Base-by-base conservation (phyloP, 352 stramenopile species). In the Pythium rishiriense region DNA sequence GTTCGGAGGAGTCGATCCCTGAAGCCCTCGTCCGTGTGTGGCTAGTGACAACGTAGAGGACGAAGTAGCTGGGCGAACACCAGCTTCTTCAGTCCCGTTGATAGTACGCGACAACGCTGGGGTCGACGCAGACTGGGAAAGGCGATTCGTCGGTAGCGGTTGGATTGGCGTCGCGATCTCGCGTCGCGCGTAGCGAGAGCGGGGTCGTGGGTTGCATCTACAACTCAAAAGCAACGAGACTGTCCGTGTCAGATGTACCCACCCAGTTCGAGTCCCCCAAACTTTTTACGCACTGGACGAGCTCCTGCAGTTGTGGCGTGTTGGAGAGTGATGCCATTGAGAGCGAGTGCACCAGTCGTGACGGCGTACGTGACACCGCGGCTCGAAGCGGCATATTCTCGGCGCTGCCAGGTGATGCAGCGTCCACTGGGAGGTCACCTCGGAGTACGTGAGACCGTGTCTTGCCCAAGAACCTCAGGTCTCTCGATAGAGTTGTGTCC, bases 151-250 rank as follows among this genome's bases (percentile, higher is more conserved):
- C 1, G 79, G 58, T 29, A 73, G 51, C 56, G 64, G 72, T n/a
- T 74, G 51, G 42, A 74, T 58, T 31, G 67, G 52, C 0, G 58
- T 53, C 9, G 65, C 59, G 66, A 70, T 52, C 33, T 87, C 80
- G 59, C 79, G 72, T 3, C 80, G 74, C 9, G 80, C 80, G 37
- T 86, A 88, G 42, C 78, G 76, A 14, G 80, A 79, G 5, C 80
- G 75, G 33, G 82, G 78, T 1, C 75, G 78, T 10, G 71, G 63
- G 56, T 76, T 85, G 31, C 82, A 60, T 1, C 73, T 81, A 15
- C 15, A 49, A 3, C 8, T 21, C 1, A 43, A 43, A n/a, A 19
- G 14, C 37, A 6, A 43, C n/a, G 14, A 43, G 9, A 17, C 37
- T 12, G 15, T n/a, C 12, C 37, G 19, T 43, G 37, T 43, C 4